These are phyloP conservation scores for Saururus chinensis DNA, from an alignment of 164 flowering plant species.

Conservation along the genomic window DNA sequence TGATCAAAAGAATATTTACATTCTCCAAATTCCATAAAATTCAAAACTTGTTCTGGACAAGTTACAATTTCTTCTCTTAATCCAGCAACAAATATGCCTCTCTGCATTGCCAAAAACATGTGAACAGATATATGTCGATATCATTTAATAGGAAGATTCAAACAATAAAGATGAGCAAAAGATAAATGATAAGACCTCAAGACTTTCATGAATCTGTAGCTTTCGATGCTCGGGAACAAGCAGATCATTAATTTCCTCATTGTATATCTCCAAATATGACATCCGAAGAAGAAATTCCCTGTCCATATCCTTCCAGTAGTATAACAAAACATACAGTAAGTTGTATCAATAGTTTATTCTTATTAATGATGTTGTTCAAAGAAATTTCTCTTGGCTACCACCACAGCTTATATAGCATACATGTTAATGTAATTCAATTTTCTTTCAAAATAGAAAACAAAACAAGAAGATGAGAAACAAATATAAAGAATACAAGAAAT, in stretches of 20 bases:
- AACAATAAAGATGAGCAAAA: not conserved
- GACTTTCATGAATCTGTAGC: conserved; percentile 84
- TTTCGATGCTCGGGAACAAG: conserved; percentile 87
- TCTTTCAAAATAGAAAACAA: no score
- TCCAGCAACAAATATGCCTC: conserved; percentile 96
- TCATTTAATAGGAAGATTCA: no score
- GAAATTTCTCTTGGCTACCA: no score
- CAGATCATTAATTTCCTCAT: conserved; percentile 92
- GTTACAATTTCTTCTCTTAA: conserved; percentile 93
- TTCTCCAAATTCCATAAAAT: conserved; percentile 88
- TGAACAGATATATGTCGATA: not conserved
- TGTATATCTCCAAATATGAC: conserved; percentile 97
- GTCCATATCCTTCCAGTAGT: conserved; percentile 37
- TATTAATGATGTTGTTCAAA: no score
- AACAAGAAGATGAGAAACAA: no score
- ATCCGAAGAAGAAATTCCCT: conserved; percentile 90
- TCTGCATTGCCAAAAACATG: conserved; percentile 22
- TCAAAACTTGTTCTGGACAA: conserved; percentile 84
- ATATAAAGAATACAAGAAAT: no score
- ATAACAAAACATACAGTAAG: not conserved
- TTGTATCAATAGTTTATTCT: not conserved
- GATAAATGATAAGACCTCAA: conserved; percentile 42
- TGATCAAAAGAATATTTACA: conserved; percentile 24
- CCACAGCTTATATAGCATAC: no score
- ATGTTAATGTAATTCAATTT: no score